These are phyloP conservation scores for Scheffersomyces coipomensis DNA, from an alignment of 805 yeast genomes.

Conservation along the genomic window DNA sequence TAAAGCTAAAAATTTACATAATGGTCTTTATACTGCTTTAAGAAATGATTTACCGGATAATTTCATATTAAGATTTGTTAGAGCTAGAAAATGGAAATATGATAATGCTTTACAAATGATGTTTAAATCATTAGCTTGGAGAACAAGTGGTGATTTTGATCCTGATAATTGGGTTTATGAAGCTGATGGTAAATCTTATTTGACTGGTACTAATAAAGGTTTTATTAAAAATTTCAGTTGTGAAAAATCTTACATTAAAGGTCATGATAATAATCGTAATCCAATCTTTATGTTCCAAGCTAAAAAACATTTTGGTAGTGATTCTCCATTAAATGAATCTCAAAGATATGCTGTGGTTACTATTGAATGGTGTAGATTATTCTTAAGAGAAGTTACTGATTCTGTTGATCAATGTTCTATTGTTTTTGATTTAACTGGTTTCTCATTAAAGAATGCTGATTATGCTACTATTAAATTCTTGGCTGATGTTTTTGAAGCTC, in stretches of 20 bases:
- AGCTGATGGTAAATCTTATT: conserved; percentile 68
- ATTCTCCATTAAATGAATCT: conserved; percentile 61
- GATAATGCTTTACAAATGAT: conserved; percentile 70
- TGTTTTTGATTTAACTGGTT: conserved; percentile 82
- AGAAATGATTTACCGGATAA: conserved; percentile 85
- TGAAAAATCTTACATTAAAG: conserved; percentile 73
- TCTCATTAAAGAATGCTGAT: conserved; percentile 90
- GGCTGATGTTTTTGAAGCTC: conserved; percentile 88
- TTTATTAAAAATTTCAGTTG: conserved; percentile 55
- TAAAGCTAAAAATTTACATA: conserved; percentile 50
- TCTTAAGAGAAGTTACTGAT: conserved; percentile 54
- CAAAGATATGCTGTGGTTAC: conserved; percentile 71
- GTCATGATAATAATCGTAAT: conserved; percentile 68
- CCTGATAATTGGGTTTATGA: conserved; percentile 61
- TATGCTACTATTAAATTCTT: conserved; percentile 87
- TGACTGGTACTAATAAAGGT: conserved; percentile 40
- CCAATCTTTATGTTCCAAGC: conserved; percentile 85
- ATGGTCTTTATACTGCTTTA: conserved; percentile 36
- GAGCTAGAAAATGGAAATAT: conserved; percentile 86
- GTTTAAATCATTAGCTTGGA: conserved; percentile 74
- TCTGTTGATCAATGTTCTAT: conserved; percentile 66
- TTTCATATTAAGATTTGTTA: conserved; percentile 66
- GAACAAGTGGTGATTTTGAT: conserved; percentile 51
- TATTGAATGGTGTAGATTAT: conserved; percentile 80
- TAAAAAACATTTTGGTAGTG: conserved; percentile 55